Evolutionary conservation across 169 alveolate genomes (phyloP).

Genomic region (Cryptosporidium bovis): DNA sequence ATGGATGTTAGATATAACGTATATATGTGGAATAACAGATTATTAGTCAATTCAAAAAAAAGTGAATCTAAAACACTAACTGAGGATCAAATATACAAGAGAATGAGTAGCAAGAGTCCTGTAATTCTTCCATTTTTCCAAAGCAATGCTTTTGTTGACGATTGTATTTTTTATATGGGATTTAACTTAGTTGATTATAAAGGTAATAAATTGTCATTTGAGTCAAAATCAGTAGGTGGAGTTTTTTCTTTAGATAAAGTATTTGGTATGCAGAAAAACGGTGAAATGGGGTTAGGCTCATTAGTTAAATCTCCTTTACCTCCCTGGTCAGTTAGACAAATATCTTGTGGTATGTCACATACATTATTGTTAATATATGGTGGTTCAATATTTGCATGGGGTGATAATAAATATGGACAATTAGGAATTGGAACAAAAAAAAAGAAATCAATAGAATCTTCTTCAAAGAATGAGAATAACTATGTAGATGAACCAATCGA

Average conservation of each 20-base stretch:
- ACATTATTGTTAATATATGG: slow-evolving; percentile 73
- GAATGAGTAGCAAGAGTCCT: slow-evolving; percentile 36
- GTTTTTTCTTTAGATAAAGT: slow-evolving; percentile 16
- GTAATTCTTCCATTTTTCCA: slow-evolving; percentile 40
- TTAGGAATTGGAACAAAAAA: slow-evolving; percentile 67
- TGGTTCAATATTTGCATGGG: slow-evolving; percentile 78
- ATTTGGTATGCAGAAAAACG: neutral
- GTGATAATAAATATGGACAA: slow-evolving; percentile 81
- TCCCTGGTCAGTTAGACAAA: slow-evolving; percentile 70
- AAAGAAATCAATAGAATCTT: neutral
- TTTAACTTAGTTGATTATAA: slow-evolving; percentile 32
- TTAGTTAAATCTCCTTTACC: slow-evolving; percentile 5
- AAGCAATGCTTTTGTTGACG: slow-evolving; percentile 54
- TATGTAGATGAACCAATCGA: slow-evolving; percentile 23
- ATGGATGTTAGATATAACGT: slow-evolving; percentile 38
- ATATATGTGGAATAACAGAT: slow-evolving; percentile 40
- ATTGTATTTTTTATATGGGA: slow-evolving; percentile 35
- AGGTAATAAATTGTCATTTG: slow-evolving; percentile 15
- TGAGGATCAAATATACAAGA: slow-evolving; percentile 29
- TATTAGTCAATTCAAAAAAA: slow-evolving; percentile 18
- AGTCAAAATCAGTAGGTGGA: slow-evolving; percentile 10
- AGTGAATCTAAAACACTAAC: neutral
- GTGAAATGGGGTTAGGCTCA: slow-evolving; percentile 15
- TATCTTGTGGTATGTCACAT: slow-evolving; percentile 80
- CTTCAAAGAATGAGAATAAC: neutral